Conservation (phyloP, 371 early-diverging fungal species). For the Umbelopsis sp. region DNA sequence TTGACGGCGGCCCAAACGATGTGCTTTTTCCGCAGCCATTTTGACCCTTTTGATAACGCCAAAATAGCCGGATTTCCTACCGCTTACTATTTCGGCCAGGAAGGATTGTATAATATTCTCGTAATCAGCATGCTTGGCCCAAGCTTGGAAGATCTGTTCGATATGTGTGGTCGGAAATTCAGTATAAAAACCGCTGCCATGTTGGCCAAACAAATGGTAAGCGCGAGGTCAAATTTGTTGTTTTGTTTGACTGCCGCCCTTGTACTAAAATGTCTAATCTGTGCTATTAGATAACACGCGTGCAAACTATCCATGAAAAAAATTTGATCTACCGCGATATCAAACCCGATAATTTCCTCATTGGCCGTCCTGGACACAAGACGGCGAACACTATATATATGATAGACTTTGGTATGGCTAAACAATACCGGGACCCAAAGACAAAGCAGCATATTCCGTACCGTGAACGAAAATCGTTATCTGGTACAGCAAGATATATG, state of each 20-base stretch:
- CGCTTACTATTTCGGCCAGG: constrained; percentile 93
- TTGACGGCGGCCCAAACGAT: neutral
- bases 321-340: constrained; percentile 98
- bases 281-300: constrained; percentile 68
- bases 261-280: neutral
- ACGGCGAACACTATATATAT: constrained; percentile 71
- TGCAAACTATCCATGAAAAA: constrained; percentile 93
- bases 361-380: constrained; percentile 77
- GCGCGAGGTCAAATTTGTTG: neutral
- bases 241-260: neutral
- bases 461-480: constrained; percentile 88
- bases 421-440: constrained; percentile 91
- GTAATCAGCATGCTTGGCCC: constrained; percentile 97
- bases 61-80: constrained; percentile 77
- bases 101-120: constrained; percentile 91
- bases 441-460: constrained; percentile 95
- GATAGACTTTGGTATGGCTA: constrained; percentile 98
- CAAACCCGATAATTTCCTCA: constrained; percentile 98
- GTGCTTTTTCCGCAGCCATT: neutral
- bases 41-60: constrained; percentile 2
- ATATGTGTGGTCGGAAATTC: constrained; percentile 88
- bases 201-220: constrained; percentile 94
- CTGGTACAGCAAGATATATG: constrained; percentile 98
- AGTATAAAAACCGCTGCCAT: constrained; percentile 90
- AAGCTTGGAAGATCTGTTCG: constrained; percentile 95